These are phyloP conservation scores for Ogataea angusta DNA, from an alignment of 805 yeast genomes.

Conservation along the genomic window DNA sequence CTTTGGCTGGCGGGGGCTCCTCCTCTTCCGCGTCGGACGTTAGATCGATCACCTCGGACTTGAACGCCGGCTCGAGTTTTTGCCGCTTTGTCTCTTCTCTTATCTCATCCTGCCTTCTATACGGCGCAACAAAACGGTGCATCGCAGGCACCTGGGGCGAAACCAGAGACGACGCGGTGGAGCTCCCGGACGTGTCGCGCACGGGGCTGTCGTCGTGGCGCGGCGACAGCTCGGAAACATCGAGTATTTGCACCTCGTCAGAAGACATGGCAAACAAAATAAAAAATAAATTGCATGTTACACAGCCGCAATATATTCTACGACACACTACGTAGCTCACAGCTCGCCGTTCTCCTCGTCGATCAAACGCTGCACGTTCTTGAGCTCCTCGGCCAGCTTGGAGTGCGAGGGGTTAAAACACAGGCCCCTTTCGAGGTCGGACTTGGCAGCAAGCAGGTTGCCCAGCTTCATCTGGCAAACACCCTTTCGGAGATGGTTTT, in stretches of 20 bases:
- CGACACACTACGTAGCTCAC: no score
- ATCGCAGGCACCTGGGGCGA: neutral
- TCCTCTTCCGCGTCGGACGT: constrained; percentile 15
- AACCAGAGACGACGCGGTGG: neutral
- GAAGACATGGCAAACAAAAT: neutral
- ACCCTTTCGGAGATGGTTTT: constrained; percentile 69
- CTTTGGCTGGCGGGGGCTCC: no score
- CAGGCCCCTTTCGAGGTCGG: constrained; percentile 70
- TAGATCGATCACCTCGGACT: constrained; percentile 14
- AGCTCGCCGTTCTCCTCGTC: constrained; percentile 58
- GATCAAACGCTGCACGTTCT: constrained; percentile 44
- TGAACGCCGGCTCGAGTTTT: neutral
- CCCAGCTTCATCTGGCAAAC: constrained; percentile 62
- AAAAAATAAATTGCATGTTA: neutral
- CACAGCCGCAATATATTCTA: constrained; percentile 1
- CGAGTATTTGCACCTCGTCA: constrained; percentile 1
- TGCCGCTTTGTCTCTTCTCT: neutral
- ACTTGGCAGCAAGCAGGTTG: constrained; percentile 57
- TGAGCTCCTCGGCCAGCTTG: constrained; percentile 47
- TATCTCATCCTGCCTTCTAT: neutral
- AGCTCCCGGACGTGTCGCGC: neutral
- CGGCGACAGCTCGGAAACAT: neutral
- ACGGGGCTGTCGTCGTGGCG: neutral
- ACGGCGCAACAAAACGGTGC: neutral
- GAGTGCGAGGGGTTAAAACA: constrained; percentile 55